phyloP scores from a whole-genome alignment of 768 basidiomycete species.

The Tulasnella sp. region DNA sequence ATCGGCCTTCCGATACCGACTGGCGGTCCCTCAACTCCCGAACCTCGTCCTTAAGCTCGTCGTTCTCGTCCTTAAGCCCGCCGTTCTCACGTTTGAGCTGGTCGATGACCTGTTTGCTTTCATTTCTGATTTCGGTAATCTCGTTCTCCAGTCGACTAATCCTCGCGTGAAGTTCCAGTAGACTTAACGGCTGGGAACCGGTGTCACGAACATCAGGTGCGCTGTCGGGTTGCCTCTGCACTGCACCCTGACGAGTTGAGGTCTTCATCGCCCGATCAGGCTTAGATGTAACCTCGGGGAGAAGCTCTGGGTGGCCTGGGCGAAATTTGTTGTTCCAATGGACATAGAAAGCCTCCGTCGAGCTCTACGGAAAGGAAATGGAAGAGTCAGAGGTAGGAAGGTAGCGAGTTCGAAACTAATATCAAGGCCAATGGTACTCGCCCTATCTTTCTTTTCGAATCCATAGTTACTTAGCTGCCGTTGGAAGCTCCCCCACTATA shows the following conservation, averaged over 20 bases:
- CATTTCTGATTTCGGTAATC: background rate
- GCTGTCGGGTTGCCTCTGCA: background rate
- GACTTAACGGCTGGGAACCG: background rate
- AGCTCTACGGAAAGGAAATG: background rate
- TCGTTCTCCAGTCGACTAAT: background rate
- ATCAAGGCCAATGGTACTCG: background rate
- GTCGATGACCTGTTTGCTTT: no score
- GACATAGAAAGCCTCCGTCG: background rate
- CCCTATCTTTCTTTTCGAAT: background rate
- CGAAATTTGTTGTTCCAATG: background rate
- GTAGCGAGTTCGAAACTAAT: background rate
- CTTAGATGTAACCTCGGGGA: background rate
- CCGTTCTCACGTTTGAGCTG: background rate
- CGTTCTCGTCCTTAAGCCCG: background rate
- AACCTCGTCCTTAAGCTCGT: background rate
- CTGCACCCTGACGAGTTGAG: background rate
- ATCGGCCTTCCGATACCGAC: background rate
- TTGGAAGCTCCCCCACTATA: background rate
- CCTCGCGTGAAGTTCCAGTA: background rate
- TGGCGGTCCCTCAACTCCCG: background rate
- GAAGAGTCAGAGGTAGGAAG: background rate
- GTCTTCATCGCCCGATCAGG: background rate
- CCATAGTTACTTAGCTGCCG: background rate
- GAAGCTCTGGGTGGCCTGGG: background rate
- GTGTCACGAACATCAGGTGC: background rate